Evolutionary conservation across 2,329 filamentous ascomycete species (phyloP).

Genomic region (Trichoderma aggressivum): DNA sequence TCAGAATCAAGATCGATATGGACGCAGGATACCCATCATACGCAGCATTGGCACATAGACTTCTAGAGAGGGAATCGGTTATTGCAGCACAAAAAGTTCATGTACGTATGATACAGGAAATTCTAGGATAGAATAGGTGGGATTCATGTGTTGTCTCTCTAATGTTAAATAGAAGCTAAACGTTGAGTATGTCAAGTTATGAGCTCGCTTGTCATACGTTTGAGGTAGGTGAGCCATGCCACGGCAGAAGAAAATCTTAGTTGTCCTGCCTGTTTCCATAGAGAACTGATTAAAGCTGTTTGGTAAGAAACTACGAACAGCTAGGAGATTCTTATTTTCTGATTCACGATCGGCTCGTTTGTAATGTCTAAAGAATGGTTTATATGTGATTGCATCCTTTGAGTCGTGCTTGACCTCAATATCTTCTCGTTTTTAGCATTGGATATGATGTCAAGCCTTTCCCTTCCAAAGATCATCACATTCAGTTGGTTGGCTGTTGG

Average conservation of each 20-base stretch:
- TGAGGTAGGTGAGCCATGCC: background rate
- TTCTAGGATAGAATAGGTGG: background rate
- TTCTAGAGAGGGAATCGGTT: background rate
- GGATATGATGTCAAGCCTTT: background rate
- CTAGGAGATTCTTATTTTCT: background rate
- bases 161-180: background rate
- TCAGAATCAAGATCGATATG: background rate
- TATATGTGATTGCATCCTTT: background rate
- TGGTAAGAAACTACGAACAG: background rate
- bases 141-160: background rate
- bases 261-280: accelerated
- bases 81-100: background rate
- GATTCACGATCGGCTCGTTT: background rate
- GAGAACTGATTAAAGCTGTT: background rate
- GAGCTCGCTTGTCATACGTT: background rate
- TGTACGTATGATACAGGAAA: background rate
- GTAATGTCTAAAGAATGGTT: background rate
- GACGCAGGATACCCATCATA: background rate
- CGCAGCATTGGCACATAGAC: background rate
- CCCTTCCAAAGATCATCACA: background rate
- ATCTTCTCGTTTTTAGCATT: background rate
- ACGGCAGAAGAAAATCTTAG: no score
- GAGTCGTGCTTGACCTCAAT: background rate
- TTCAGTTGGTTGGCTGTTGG: background rate
- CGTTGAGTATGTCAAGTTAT: background rate